Evolutionary conservation across 345 rosid genomes (phyloP), one percentile per base, ranked within the genome.

Genomic region (Punica granatum): DNA sequence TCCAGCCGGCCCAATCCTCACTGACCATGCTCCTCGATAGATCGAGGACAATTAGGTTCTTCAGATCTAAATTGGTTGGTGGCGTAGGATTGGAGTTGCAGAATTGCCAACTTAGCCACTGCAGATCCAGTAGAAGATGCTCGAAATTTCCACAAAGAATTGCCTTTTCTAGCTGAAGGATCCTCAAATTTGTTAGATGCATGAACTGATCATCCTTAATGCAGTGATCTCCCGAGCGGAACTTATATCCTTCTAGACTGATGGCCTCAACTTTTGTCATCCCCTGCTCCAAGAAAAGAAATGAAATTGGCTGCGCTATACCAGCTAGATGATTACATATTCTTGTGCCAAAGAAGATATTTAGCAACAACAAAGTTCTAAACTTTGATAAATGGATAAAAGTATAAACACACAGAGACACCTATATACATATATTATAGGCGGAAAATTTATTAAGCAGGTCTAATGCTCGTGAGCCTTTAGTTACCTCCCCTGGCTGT

Each of bases 101-200:
- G 16, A 44, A 30, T 25, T 49, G 32, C 68, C 73, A 70, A 5
- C 59, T 31, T 3, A 70, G 26, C 73, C 73, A 63, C 18, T 31
- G 41, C 33, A 70, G 54, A 1, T 37, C 53, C 14, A 36, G 49
- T 13, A 51, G 37, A 36, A 35, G 19, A 35, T 36, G 25, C 48
- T 61, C 1, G 8, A 70, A 70, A 3, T 64, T 46, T 28, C 63
- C 63, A n/a, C 6, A 35, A 30, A 70, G 37, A 41, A 36, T 63
- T 15, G 63, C 1, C 10, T 6, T 26, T 11, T 16, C 35, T 59
- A 59, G 4, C 4, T 59, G 3, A 33, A 59, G 35, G 63, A 59
- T 26, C 63, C 6, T 14, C 32, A 59, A 33, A 11, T 16, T 11
- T 10, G 35, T 3, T 33, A 59, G 3, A 3, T 59, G 3, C 35